Conservation (phyloP, 2,329 filamentous ascomycete genomes). For the Aspergillus sp. region DNA sequence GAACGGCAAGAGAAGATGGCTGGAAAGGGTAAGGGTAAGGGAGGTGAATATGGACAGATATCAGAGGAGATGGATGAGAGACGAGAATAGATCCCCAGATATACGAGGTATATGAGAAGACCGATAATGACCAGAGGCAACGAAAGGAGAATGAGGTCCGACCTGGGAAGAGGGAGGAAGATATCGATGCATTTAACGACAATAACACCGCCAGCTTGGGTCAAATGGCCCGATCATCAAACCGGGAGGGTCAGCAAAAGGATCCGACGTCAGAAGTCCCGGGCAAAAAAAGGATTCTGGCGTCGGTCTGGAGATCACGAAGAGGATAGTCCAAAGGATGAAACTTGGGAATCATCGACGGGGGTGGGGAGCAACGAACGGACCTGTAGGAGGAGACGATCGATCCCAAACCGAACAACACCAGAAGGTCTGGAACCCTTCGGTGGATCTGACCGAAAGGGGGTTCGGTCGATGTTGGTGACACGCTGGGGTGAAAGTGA, state of each 20-base stretch:
- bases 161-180: conserved; percentile 13
- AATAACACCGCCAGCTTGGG: conserved; percentile 10
- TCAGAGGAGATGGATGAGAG: not conserved
- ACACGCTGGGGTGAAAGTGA: conserved; percentile 27
- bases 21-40: not conserved
- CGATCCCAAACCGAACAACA: conserved; percentile 8
- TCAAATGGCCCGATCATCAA: conserved; percentile 11
- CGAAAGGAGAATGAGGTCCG: conserved; percentile 8
- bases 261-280: too few species aligned
- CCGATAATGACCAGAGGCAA: conserved; percentile 5
- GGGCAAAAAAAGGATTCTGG: not conserved
- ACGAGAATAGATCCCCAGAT: not conserved
- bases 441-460: not conserved
- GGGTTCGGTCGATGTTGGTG: not conserved
- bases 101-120: not conserved
- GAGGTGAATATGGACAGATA: conserved; percentile 2
- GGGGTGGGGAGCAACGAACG: conserved; percentile 1
- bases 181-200: conserved; percentile 14
- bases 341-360: conserved; percentile 8
- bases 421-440: conserved; percentile 14
- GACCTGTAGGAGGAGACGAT: conserved; percentile 6
- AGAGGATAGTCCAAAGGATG: conserved; percentile 8
- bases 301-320: not conserved
- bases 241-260: not conserved
- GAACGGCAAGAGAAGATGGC: not conserved